Evolutionary conservation across 2,329 filamentous ascomycete genomes (phyloP), one percentile per base, ranked within the genome.

Genomic region (Leptographium lundbergii): DNA sequence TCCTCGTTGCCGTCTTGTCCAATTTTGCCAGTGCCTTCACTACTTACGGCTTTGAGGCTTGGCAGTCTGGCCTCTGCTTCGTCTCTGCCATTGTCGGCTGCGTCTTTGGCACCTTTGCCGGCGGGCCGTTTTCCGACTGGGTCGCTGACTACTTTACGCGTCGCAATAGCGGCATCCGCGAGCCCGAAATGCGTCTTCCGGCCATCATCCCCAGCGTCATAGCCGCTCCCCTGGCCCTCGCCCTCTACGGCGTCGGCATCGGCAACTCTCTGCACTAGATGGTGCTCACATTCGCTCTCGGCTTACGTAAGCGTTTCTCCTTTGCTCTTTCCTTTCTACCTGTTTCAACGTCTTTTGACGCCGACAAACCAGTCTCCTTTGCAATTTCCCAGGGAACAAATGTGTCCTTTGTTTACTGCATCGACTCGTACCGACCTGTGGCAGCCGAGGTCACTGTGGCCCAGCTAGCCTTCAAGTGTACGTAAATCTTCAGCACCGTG

Each of bases 341-440:
- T 14, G 25, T 52, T 13, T 39, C 1, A 4, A n/a, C n/a, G n/a
- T n/a, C n/a, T 1, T 42, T 25, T 24, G 27, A 25, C 17, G 1
- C 13, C 6, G 14, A n/a, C 54, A 79, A 75, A 81, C 0, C 14
- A 76, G 54, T 56, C 24, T 47, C 45, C 64, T 81, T 83, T 61
- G 76, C 78, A 14, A 78, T 82, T 56, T 76, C 34, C 24, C 54
- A 56, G 27, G 54, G 17, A 6, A 56, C 54, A 17, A 56, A 56
- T 27, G 54, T 56, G 7, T 48, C 54, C 2, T 45, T 56, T 4
- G 54, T 56, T 10, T 56, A 84, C 65, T 75, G 75, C 6, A 80
- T 84, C 60, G 81, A 84, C 64, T 71, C 74, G 3, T 84, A 83
- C 65, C 74, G 80, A 0, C 80, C 81, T 0, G 73, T 82, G 39